Evolutionary conservation across 208 protist genomes (phyloP), one percentile per base, ranked within the genome.

Genomic region (Leishmania amazonensis): DNA sequence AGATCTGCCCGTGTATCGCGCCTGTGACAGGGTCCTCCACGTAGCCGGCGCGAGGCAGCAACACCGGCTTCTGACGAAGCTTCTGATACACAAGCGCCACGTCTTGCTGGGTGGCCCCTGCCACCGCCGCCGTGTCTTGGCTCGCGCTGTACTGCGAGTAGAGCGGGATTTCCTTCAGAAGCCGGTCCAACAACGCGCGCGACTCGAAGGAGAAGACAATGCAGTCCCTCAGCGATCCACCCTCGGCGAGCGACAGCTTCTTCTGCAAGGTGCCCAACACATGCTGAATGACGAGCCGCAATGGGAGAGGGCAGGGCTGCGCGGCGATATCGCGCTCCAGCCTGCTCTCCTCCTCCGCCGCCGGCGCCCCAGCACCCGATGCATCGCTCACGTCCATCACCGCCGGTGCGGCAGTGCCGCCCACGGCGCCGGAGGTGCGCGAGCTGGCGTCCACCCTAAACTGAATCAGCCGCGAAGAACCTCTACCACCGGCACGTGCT

Each of bases 171-270:
- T 98, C 95, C 81, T 96, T 96, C 40, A 98, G 81, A 72, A 98
- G 78, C 9, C 92, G 90, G 54, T 98, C 92, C 15, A 98, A 83
- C 78, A 98, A 72, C 60, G 91, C 83, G 64, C 93, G 90, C 17
- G 87, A 89, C 83, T 98, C 95, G 87, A 98, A 98, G 45, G 90
- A 89, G 72, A 91, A 93, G 51, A 90, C 80, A 62, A 98, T 86
- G 80, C 90, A 93, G 75, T 96, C 88, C 72, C 91, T 90, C 49
- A 98, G 67, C 21, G 92, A 96, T 0, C 95, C 91, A 7, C 65
- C 81, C 67, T 95, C 88, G 24, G 95, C 95, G 9, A 96, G 65
- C n/a, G 80, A 58, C 65, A 98, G 49, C 79, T 97, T 97, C 57
- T 93, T 89, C 28, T 78, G 68, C 1, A 98, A 71, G 21, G 88